A percentile compares a stretch with the other conserved stretches of the same genome.
These are phyloP conservation scores for Cunninghamia lanceolata DNA, from an alignment of 75 land plant genomes.

Conservation along the genomic window DNA sequence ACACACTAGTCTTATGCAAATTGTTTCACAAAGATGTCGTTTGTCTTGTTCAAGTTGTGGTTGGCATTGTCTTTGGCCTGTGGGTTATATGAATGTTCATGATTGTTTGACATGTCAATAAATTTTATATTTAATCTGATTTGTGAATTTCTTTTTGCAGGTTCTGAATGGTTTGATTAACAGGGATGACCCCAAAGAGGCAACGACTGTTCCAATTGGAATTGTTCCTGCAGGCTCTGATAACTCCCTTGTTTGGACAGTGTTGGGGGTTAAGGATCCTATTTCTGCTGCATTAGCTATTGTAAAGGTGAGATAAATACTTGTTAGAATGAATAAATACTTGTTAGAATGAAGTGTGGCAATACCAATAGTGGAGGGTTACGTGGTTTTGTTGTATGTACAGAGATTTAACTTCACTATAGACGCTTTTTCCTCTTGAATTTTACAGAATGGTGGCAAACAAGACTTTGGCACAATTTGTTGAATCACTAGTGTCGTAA, in stretches of 20 bases:
- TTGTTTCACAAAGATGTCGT: not conserved
- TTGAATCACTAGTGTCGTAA: not conserved
- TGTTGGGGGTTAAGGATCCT: constrained; percentile 91
- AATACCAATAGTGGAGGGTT: constrained; percentile 5
- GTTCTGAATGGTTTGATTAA: constrained; percentile 89
- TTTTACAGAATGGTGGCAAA: not conserved
- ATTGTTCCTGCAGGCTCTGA: constrained; percentile 98
- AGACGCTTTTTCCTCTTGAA: not conserved
- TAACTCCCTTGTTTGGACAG: constrained; percentile 94
- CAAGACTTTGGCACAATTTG: not conserved
- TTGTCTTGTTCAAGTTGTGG: not conserved
- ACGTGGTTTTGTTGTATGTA: not conserved
- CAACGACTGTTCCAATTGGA: constrained; percentile 81
- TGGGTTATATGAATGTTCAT: not conserved
- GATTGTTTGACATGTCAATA: not conserved
- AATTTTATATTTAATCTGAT: not conserved
- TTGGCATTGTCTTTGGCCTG: not conserved
- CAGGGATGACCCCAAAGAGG: constrained; percentile 79
- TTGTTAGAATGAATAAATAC: not conserved
- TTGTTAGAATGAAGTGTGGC: not conserved
- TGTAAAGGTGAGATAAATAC: constrained; percentile 46
- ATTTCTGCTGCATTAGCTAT: constrained; percentile 84
- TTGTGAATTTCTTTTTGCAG: constrained; percentile 31
- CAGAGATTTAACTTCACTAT: not conserved
- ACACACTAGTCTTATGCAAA: not conserved